Percentiles rank a stretch among this genome's conserved stretches.
Conservation (phyloP, 1,284 basidiomycete genomes). For the Lentinula novae-zelandiae region DNA sequence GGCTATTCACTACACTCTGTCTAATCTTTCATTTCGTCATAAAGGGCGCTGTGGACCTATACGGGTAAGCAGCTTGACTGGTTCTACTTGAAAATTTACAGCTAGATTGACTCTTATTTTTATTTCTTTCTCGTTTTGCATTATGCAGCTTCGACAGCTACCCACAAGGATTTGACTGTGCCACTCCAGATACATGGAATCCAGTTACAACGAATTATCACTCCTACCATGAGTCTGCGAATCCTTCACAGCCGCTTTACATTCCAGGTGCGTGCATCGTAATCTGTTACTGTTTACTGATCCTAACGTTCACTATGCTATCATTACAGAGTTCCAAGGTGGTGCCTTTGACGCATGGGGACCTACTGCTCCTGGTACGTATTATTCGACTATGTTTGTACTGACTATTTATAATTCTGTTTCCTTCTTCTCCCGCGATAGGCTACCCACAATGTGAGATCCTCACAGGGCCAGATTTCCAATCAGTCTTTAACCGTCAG, state of each 20-base stretch:
- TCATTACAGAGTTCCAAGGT: conserved; percentile 53
- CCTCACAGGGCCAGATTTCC: conserved; percentile 67
- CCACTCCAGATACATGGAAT: conserved; percentile 57
- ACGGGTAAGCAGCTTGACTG: conserved; percentile 30
- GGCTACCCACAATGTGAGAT: conserved; percentile 42
- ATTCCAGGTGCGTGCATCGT: conserved; percentile 45
- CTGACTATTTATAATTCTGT: not conserved
- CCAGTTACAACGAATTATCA: conserved; percentile 55
- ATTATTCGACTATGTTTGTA: not conserved
- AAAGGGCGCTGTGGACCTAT: conserved; percentile 39
- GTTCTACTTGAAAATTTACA: not conserved
- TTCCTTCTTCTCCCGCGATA: conserved; percentile 13
- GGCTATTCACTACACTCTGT: not conserved
- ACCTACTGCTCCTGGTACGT: conserved; percentile 52
- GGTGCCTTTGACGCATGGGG: conserved; percentile 77
- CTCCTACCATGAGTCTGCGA: conserved; percentile 50
- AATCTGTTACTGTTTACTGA: not conserved
- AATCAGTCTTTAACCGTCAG: conserved; percentile 71
- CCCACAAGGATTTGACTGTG: conserved; percentile 73
- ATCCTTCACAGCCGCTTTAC: conserved; percentile 61
- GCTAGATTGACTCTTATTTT: not conserved
- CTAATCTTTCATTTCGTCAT: not conserved
- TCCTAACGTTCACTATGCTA: not conserved
- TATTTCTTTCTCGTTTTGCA: not conserved
- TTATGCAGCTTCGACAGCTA: conserved; percentile 53